A percentile compares a stretch with the other conserved stretches of the same genome.
These are phyloP conservation scores for Camillea tinctor DNA, from an alignment of 2,329 filamentous ascomycete genomes.

Conservation along the genomic window DNA sequence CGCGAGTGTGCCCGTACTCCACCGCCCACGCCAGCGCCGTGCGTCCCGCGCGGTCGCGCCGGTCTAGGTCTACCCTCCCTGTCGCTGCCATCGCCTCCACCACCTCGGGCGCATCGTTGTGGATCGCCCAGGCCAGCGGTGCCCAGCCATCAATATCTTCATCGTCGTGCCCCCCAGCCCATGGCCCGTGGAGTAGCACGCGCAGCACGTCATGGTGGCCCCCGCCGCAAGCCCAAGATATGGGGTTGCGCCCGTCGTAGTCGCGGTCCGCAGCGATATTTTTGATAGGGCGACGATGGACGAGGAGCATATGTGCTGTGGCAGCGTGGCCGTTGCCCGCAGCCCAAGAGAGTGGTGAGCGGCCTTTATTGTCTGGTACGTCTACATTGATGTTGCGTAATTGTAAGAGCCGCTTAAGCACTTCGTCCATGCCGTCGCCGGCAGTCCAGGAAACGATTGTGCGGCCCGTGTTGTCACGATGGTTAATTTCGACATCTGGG, in stretches of 20 bases:
- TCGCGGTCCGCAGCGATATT: slow-evolving; percentile 32
- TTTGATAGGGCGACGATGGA: slow-evolving; percentile 26
- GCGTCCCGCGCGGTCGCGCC: slow-evolving; percentile 27
- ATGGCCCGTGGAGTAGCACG: slow-evolving; percentile 29
- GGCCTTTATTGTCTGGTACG: slow-evolving; percentile 29
- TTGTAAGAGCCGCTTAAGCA: slow-evolving; percentile 26
- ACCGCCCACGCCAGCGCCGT: slow-evolving; percentile 36
- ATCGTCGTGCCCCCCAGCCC: slow-evolving; percentile 29
- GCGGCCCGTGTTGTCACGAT: slow-evolving; percentile 31
- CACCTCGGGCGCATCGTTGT: slow-evolving; percentile 21
- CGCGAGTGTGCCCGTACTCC: slow-evolving; percentile 32
- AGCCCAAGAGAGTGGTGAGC: slow-evolving; percentile 33
- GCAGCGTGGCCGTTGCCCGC: slow-evolving; percentile 27
- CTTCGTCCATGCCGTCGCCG: slow-evolving; percentile 25
- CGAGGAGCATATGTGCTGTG: slow-evolving; percentile 21
- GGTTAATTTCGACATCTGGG: slow-evolving; percentile 28
- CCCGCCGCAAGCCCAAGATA: slow-evolving; percentile 32
- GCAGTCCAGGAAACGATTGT: slow-evolving; percentile 37
- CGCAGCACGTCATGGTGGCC: slow-evolving; percentile 27
- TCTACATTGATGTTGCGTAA: slow-evolving; percentile 27
- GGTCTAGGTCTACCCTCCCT: slow-evolving; percentile 31
- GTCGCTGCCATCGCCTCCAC: slow-evolving; percentile 32
- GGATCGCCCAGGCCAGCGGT: slow-evolving; percentile 36
- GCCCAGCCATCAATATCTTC: slow-evolving; percentile 36
- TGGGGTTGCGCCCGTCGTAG: slow-evolving; percentile 28